These are phyloP conservation scores for Xylaria digitata DNA, from an alignment of 2,329 filamentous ascomycete species.

Conservation along the genomic window DNA sequence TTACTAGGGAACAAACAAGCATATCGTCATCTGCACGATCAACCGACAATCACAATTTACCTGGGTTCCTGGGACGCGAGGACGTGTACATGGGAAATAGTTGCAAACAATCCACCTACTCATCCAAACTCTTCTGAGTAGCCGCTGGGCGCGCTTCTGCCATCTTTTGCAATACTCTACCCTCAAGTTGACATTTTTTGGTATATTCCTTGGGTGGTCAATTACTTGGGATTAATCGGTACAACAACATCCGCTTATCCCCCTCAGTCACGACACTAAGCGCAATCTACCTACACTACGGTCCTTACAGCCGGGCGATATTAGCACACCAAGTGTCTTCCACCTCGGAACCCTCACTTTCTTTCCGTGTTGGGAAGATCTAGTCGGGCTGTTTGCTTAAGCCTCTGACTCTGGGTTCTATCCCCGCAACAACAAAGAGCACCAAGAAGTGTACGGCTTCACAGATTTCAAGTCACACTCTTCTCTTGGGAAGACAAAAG, in stretches of 20 bases:
- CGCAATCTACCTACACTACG: constrained; percentile 10
- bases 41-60: constrained; percentile 32
- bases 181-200: constrained; percentile 7
- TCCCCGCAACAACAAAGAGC: constrained; percentile 10
- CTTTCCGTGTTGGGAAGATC: constrained; percentile 33
- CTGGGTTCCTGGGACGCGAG: constrained; percentile 14
- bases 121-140: constrained; percentile 19
- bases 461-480: constrained; percentile 1
- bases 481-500: constrained; percentile 28
- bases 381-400: constrained; percentile 10
- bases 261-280: constrained; percentile 12
- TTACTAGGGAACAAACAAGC: constrained; percentile 27
- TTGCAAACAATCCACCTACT: constrained; percentile 4
- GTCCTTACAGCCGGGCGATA: constrained; percentile 17
- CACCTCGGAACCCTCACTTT: constrained; percentile 34
- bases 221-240: constrained; percentile 8
- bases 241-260: constrained; percentile 19
- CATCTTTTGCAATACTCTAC: constrained; percentile 17
- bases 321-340: constrained; percentile 33
- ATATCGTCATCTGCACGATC: constrained; percentile 33
- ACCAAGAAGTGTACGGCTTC: neutral
- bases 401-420: constrained; percentile 5
- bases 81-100: constrained; percentile 12
- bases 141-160: constrained; percentile 31
- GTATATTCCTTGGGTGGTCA: constrained; percentile 3